Evolutionary conservation across 768 basidiomycete genomes (phyloP).

Genomic region (Lactarius sp.): DNA sequence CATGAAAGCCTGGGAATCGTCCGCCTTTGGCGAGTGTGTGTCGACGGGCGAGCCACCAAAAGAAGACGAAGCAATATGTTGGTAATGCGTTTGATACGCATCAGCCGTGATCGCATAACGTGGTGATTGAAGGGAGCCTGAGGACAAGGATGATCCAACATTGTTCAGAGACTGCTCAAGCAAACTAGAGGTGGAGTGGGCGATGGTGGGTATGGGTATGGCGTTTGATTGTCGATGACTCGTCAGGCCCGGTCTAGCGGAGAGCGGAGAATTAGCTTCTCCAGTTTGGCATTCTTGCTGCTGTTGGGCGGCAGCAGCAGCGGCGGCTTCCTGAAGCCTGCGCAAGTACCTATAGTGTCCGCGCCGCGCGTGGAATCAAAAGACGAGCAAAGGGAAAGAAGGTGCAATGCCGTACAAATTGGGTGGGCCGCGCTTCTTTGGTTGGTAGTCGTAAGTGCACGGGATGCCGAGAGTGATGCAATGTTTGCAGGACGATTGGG

Average conservation of each 20-base stretch:
- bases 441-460: constrained; percentile 90
- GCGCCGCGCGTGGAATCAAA: constrained; percentile 1
- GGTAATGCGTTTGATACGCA: constrained; percentile 55
- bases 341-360: constrained; percentile 58
- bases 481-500: constrained; percentile 80
- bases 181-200: constrained; percentile 38
- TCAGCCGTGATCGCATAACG: constrained; percentile 69
- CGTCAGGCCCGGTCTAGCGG: constrained; percentile 12
- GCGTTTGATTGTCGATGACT: constrained; percentile 14
- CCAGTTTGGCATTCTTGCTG: constrained; percentile 38
- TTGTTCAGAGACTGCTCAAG: constrained; percentile 47
- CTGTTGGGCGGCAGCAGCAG: constrained; percentile 49
- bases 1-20: constrained; percentile 39
- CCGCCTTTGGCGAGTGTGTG: constrained; percentile 35
- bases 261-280: constrained; percentile 21
- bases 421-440: constrained; percentile 90
- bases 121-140: constrained; percentile 54
- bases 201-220: constrained; percentile 12
- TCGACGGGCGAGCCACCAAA: constrained; percentile 41
- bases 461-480: constrained; percentile 76
- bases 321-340: constrained; percentile 66
- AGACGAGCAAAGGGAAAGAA: not conserved
- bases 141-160: constrained; percentile 34
- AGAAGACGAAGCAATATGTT: constrained; percentile 37
- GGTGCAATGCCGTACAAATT: constrained; percentile 60